Evolutionary conservation across 2,329 filamentous ascomycete genomes (phyloP), one percentile per base, ranked within the genome.

Genomic region (Sclerotinia trifoliorum): DNA sequence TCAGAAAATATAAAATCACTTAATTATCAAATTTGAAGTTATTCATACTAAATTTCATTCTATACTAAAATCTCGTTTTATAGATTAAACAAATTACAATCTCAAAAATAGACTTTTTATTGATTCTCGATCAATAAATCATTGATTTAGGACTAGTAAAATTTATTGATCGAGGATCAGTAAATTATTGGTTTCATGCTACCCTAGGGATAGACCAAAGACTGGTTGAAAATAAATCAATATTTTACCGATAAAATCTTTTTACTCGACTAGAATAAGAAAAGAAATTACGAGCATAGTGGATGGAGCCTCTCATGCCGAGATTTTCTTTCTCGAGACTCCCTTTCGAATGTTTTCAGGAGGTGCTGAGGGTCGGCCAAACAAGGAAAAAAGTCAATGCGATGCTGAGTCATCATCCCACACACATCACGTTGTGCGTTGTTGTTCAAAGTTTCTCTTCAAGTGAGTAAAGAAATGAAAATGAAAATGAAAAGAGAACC

Each of bases 341-440:
- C 13, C 24, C 54, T 13, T 24, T n/a, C 3, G 21, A 24, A 24
- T 39, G 54, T 24, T 19, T 39, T 39, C 32, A 39, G 11, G 35
- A 8, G 21, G 21, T 29, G 29, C 21, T 11, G 21, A 19, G 29
- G 19, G 29, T 39, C 5, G 54, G 54, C 29, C 21, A 21, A 13
- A 32, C 2, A 48, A 26, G 58, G 58, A 35, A 61, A 61, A 49
- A 61, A 11, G 42, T 61, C 32, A 32, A 13, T 26, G 46, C 46
- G 29, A 39, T 51, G 58, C 29, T 62, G 29, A 62, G 58, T 62
- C 58, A 62, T 62, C 58, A 62, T n/a, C 13, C 15, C 46, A 62
- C 58, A 13, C 46, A 62, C 58, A 19, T 51, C 46, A 62, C 29
- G 29, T 62, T 51, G n/a, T 29, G 58, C 29, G 58, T 49, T 13